These are phyloP conservation scores for Alternaria conjuncta DNA, from an alignment of 2,329 filamentous ascomycete genomes.

Conservation along the genomic window DNA sequence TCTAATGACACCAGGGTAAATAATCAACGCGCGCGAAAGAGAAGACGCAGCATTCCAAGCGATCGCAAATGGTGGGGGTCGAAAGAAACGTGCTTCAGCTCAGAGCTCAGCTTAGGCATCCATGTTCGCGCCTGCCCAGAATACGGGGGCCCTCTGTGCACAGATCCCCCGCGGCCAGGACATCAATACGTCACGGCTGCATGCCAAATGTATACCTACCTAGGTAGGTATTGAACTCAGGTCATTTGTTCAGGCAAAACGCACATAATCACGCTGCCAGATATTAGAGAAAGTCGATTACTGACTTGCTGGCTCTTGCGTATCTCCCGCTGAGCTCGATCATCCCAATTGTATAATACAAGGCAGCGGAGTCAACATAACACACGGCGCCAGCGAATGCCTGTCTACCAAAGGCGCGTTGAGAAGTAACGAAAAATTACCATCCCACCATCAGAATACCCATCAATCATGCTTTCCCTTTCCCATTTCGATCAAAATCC, in stretches of 20 bases:
- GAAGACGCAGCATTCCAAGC: background rate
- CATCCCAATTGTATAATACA: constrained; percentile 9
- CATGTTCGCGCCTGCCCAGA: background rate
- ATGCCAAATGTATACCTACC: too few species aligned
- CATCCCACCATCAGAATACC: constrained; percentile 18
- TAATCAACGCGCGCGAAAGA: background rate
- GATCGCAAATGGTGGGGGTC: background rate
- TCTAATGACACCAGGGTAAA: background rate
- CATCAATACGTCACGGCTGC: background rate
- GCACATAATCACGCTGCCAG: background rate
- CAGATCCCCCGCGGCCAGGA: constrained; percentile 9
- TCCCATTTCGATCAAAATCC: constrained; percentile 5
- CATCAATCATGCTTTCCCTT: constrained; percentile 18
- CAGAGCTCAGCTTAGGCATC: background rate
- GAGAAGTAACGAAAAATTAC: constrained; percentile 16
- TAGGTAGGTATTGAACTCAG: background rate
- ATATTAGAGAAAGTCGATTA: background rate
- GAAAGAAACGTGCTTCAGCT: background rate
- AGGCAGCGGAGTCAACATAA: background rate
- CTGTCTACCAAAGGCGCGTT: background rate
- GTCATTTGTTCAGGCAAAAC: background rate
- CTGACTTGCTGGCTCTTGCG: constrained; percentile 1
- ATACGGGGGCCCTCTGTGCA: constrained; percentile 3
- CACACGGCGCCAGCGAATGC: constrained; percentile 1
- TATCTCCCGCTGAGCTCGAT: background rate